Percentiles rank a stretch among this genome's conserved stretches.
phyloP scores from a whole-genome alignment of 805 yeast genomes.

The Saccharomycopsis babjevae region DNA sequence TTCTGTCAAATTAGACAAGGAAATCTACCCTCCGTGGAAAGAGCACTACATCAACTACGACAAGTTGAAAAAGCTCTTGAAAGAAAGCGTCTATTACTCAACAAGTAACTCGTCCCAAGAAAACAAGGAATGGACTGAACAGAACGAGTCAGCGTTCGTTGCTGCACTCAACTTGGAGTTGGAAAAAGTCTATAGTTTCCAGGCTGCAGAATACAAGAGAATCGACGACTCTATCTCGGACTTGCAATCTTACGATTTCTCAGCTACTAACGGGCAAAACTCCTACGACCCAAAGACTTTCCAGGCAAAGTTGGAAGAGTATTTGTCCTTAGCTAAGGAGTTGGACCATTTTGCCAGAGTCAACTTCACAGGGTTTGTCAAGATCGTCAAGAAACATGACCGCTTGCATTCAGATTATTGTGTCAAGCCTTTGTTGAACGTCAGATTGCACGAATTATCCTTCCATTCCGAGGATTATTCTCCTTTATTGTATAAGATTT shows the following conservation, averaged over 20 bases:
- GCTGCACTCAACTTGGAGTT: conserved; percentile 55
- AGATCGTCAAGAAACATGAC: conserved; percentile 94
- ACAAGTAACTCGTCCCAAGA: conserved; percentile 18
- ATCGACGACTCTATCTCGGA: conserved; percentile 53
- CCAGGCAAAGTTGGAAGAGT: conserved; percentile 61
- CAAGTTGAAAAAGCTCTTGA: conserved; percentile 51
- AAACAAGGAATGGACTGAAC: conserved; percentile 45
- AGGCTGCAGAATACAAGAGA: conserved; percentile 53
- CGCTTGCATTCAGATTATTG: conserved; percentile 78
- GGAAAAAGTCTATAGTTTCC: conserved; percentile 71
- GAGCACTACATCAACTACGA: conserved; percentile 59
- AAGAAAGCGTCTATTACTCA: conserved; percentile 46
- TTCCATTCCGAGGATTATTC: conserved; percentile 92
- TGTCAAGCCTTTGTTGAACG: conserved; percentile 84
- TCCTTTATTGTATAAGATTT: conserved; percentile 75
- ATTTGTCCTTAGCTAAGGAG: conserved; percentile 67
- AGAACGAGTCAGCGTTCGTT: conserved; percentile 64
- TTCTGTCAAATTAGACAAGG: conserved; percentile 73
- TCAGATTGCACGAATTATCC: conserved; percentile 77
- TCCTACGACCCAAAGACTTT: conserved; percentile 50
- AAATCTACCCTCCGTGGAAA: conserved; percentile 84
- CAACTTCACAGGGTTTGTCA: conserved; percentile 89
- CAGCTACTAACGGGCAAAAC: conserved; percentile 22
- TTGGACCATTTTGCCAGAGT: conserved; percentile 83
- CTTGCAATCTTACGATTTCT: conserved; percentile 38